Evolutionary conservation across 441 rosid genomes (phyloP), one percentile per base, ranked within the genome.

Genomic region (Kokia cookei): DNA sequence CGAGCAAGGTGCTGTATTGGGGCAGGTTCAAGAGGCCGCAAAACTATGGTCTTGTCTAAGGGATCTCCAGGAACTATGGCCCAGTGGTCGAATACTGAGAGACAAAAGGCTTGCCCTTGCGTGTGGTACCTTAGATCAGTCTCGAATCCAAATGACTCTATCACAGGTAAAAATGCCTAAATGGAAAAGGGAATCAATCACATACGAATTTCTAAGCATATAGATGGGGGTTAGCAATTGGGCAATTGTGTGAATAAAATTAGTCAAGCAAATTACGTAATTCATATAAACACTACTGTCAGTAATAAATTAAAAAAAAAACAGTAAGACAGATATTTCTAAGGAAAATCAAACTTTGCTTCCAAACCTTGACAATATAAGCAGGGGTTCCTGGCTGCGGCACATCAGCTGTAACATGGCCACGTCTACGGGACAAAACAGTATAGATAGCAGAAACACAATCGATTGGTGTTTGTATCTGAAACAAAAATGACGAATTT

Each of bases 371-470:
- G 61, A 94, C 98, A 70, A 90, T 93, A 79, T 95, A 95, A 72
- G 91, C 91, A 1, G 99, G 98, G 19, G 98, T 95, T 73, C 99
- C 97, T 1, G 99, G 98, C 82, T 93, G 99, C 79, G 99, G 99
- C 79, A 95, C 93, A 83, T 95, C 97, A 45, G 98, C 93, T 35
- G 99, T 95, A 68, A 95, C 97, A 75, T 95, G 99, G 27, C 99
- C 99, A 88, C 98, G 97, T 77, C 99, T 93, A 45, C 98, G 94
- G 55, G 99, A 95, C 72, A 95, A 77, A 62, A 95, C 99, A 0
- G 97, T 95, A 81, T 95, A 95, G 77, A 95, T 91, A 32, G 98
- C 98, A 72, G 97, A 87, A 37, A 93, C 97, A 84, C 99, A 91
- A 74, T 95, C 97, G 35, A 95, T 91, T 37, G 99, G 99, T 50